phyloP scores from a whole-genome alignment of 768 basidiomycete species.

The Porpolomopsis calyptriformis region DNA sequence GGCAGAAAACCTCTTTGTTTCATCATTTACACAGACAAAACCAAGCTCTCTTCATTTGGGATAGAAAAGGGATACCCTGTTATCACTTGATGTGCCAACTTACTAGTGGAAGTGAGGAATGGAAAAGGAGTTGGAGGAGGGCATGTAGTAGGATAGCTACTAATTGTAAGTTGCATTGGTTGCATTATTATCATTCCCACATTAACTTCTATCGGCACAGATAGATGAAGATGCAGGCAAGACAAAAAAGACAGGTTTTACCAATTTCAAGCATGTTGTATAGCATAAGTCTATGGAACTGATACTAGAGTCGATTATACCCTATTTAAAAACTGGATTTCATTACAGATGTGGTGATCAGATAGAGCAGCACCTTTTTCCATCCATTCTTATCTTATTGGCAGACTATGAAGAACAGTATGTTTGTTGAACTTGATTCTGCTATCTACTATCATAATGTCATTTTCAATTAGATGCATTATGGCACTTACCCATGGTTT shows the following conservation, averaged over 20 bases:
- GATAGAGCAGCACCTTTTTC: conserved; percentile 21
- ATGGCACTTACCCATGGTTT: conserved; percentile 29
- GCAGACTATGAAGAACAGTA: conserved; percentile 40
- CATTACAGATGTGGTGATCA: conserved; percentile 20
- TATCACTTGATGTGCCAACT: conserved; percentile 22
- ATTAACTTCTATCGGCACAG: neutral
- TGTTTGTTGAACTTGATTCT: too few species aligned
- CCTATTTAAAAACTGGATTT: conserved; percentile 14
- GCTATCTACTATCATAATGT: neutral
- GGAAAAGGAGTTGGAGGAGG: conserved; percentile 24
- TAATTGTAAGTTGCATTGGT: too few species aligned
- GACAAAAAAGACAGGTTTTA: conserved; percentile 20
- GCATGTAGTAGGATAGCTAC: conserved; percentile 28
- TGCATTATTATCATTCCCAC: conserved; percentile 3
- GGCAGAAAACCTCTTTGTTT: conserved; percentile 19
- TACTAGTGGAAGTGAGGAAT: conserved; percentile 25
- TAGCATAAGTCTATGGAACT: conserved; percentile 28
- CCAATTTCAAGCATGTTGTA: conserved; percentile 23
- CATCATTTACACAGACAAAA: conserved; percentile 33
- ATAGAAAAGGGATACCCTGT: conserved; percentile 29
- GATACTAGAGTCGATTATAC: conserved; percentile 20
- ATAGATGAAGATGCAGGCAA: conserved; percentile 24
- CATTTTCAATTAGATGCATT: conserved; percentile 18
- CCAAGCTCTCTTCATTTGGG: conserved; percentile 28
- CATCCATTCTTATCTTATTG: conserved; percentile 27